A percentile compares a stretch with the other conserved stretches of the same genome.
These are phyloP conservation scores for Vigna trinervia DNA, from an alignment of 306 rosid species.

Conservation along the genomic window DNA sequence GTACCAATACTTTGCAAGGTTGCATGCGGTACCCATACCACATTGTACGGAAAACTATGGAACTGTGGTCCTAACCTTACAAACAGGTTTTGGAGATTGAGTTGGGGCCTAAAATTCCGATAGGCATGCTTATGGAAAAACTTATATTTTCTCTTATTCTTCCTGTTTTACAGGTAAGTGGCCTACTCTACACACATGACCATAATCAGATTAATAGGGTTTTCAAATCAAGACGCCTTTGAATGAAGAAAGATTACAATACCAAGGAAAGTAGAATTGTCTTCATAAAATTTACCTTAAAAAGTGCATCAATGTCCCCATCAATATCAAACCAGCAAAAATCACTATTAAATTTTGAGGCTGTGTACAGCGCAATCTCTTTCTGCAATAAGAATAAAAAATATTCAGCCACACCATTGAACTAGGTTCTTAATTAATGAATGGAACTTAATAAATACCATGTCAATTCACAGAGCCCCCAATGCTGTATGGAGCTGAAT, in stretches of 20 bases:
- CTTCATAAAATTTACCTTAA: conserved; percentile 67
- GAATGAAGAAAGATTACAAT: conserved; percentile 22
- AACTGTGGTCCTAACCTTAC: neutral
- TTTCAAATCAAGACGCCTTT: conserved; percentile 17
- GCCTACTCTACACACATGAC: conserved; percentile 10
- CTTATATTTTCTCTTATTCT: neutral
- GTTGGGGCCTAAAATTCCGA: neutral
- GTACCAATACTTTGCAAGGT: too few relatives aligned
- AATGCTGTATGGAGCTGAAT: neutral
- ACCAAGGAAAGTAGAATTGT: neutral
- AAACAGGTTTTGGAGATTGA: neutral
- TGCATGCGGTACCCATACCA: too few relatives aligned
- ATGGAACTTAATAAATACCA: conserved; percentile 6
- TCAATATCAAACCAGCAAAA: conserved; percentile 90
- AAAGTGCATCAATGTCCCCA: conserved; percentile 89
- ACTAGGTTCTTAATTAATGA: conserved; percentile 31
- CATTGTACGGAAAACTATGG: neutral
- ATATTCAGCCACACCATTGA: conserved; percentile 28
- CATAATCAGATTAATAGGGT: conserved; percentile 15
- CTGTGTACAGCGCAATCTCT: conserved; percentile 93
- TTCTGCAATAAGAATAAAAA: conserved; percentile 67
- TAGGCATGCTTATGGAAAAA: conserved; percentile 6
- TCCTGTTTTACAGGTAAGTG: neutral
- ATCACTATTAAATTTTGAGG: conserved; percentile 74
- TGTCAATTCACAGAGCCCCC: conserved; percentile 16